Evolutionary conservation across 768 basidiomycete species (phyloP), one percentile per base, ranked within the genome.

Genomic region (Plicaturopsis crispa): DNA sequence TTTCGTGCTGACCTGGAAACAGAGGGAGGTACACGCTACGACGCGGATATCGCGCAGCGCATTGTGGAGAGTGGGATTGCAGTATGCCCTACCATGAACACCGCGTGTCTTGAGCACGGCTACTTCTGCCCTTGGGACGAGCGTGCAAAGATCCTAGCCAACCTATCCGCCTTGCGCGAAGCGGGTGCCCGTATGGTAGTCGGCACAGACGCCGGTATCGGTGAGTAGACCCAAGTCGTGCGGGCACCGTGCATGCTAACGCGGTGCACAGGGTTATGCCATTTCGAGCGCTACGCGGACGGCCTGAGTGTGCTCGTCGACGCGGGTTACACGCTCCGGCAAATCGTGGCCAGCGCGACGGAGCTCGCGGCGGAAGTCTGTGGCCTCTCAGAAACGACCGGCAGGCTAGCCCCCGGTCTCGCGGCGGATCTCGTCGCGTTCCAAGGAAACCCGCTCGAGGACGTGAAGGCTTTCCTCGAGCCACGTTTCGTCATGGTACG

Each of bases 1-100:
- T 24, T 32, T 12, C 32, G n/a, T 22, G 14, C 6, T 35, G 4
- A 34, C 4, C 24, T 21, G 26, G 31, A 18, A n/a, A 13, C 13
- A 40, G 39, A 40, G 24, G 39, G 39, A 19, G 39, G 39, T 34
- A 40, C 39, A 28, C 21, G 21, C 24, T 40, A 33, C 33, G 33
- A 40, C 21, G 39, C 4, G 22, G 33, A 35, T 31, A 35, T 40
- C 14, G 39, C 39, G n/a, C 33, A 40, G 33, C 33, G 35, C 12
- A 33, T 40, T 14, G 39, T 40, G 11, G 32, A 24, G 7, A 20
- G 22, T 30, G 35, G 35, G 8, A 26, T 40, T 26, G 32, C 33
- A n/a, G 39, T 40, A 21, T 40, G 39, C 24, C 39, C 39, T 21
- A 40, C 39, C 24, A 40, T 40, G 39, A 40, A 40, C 35, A 40